Evolutionary conservation across 2,329 filamentous ascomycete genomes (phyloP).

Genomic region (Pyrenophora graminea): DNA sequence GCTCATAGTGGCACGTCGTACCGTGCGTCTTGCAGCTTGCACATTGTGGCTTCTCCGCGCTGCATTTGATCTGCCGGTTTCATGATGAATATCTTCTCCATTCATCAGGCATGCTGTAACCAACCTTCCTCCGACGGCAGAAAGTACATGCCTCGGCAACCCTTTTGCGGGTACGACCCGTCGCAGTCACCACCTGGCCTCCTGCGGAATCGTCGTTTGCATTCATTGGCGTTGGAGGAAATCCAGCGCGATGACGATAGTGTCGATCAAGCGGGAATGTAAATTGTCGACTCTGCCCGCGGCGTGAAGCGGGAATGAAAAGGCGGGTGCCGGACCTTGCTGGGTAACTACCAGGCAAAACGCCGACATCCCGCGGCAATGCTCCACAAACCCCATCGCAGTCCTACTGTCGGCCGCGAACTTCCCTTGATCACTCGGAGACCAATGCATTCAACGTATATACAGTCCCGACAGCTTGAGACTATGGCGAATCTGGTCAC

Average conservation of each 20-base stretch:
- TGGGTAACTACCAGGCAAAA: neutral
- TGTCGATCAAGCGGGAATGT: neutral
- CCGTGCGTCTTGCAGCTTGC: slow-evolving; percentile 54
- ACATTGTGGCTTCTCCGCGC: slow-evolving; percentile 52
- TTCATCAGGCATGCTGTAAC: neutral
- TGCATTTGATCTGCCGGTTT: slow-evolving; percentile 54
- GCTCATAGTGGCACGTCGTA: slow-evolving; percentile 51
- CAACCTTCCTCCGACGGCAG: slow-evolving; percentile 48
- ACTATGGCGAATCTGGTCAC: neutral
- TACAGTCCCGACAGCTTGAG: neutral
- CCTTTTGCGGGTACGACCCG: slow-evolving; percentile 25
- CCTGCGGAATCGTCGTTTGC: neutral
- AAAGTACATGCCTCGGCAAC: slow-evolving; percentile 44
- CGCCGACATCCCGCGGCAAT: slow-evolving; percentile 1
- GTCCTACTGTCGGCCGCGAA: too few relatives aligned
- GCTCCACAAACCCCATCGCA: neutral
- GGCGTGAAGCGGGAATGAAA: slow-evolving; percentile 1
- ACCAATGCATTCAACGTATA: neutral
- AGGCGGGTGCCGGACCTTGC: neutral
- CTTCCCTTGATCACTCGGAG: too few relatives aligned
- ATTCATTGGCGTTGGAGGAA: neutral
- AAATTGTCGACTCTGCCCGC: neutral
- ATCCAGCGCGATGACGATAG: neutral
- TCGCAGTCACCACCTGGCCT: slow-evolving; percentile 7
- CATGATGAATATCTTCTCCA: slow-evolving; percentile 10